A percentile compares a stretch with the other conserved stretches of the same genome.
phyloP scores from a whole-genome alignment of 129 eudicot species.

The Arctium minus region DNA sequence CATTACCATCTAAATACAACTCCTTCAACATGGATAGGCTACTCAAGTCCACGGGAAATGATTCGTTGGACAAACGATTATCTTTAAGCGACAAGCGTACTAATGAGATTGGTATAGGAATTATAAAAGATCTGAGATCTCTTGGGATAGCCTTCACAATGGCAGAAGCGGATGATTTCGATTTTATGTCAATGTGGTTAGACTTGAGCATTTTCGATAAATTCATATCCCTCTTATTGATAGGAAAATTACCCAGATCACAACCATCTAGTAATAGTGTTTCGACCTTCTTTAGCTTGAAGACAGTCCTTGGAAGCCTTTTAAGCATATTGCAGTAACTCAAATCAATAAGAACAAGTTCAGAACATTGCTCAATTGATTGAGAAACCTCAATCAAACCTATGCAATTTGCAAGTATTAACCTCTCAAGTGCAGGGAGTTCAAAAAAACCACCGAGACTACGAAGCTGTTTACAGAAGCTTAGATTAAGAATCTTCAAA shows the following conservation, averaged over 20 bases:
- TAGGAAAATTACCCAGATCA: neutral
- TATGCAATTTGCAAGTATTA: neutral
- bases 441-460: too few species aligned
- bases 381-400: neutral
- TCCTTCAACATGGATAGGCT: too few species aligned
- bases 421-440: too few species aligned
- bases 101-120: too few species aligned
- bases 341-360: slow-evolving; percentile 2
- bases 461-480: too few species aligned
- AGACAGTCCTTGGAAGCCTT: neutral
- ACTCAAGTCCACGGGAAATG: too few species aligned
- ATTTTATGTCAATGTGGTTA: neutral
- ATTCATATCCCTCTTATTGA: neutral
- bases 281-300: neutral
- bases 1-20: too few species aligned
- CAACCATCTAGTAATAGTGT: slow-evolving; percentile 1
- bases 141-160: neutral
- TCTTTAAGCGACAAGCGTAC: too few species aligned
- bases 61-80: too few species aligned
- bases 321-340: neutral
- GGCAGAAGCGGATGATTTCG: neutral
- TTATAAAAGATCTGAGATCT: neutral
- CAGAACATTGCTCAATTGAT: neutral
- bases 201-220: neutral
- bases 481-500: too few species aligned